Evolutionary conservation across 345 rosid genomes (phyloP), one percentile per base, ranked within the genome.

Genomic region (Citrus cavaleriei): DNA sequence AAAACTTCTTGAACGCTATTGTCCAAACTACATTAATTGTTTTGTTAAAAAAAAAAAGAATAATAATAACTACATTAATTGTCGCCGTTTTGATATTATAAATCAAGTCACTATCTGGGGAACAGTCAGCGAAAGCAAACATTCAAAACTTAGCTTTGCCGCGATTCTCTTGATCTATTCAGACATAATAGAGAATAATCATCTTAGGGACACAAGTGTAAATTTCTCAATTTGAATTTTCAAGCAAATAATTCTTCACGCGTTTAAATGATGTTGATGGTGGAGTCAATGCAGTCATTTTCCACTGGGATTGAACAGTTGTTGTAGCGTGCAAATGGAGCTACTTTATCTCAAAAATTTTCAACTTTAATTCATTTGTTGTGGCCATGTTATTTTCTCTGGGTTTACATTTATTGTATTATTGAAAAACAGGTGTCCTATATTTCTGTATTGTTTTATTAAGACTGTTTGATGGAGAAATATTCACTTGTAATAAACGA

Each of bases 261-360:
- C 80, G 42, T 78, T 37, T 38, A 10, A 61, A 77, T 60, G 80
- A 79, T 64, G 77, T 72, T 66, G 81, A 79, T 65, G 55, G 42
- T 65, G 78, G 60, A 57, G 42, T 78, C 75, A 42, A 70, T 59
- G 74, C 80, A 42, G 40, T 18, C 69, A 22, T 59, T 78, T 32
- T 78, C 75, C 24, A 40, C 34, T 22, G 14, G 40, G 61, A 60
- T 68, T 60, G 63, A 38, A 58, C 68, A 61, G n/a, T 69, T 69
- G 75, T 63, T 30, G 18, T 72, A 54, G 35, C 42, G 37, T 79
- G 71, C 70, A 78, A 78, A 49, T 55, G 55, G 55, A 49, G 76
- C 61, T 18, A 78, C 68, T 34, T 54, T 34, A 10, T 40, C 42
- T 38, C 7, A 21, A 12, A 54, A 54, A 0, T n/a, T 30, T 12